Conservation (phyloP, 495 filamentous ascomycete genomes). For the Cenococcum geophilum region DNA sequence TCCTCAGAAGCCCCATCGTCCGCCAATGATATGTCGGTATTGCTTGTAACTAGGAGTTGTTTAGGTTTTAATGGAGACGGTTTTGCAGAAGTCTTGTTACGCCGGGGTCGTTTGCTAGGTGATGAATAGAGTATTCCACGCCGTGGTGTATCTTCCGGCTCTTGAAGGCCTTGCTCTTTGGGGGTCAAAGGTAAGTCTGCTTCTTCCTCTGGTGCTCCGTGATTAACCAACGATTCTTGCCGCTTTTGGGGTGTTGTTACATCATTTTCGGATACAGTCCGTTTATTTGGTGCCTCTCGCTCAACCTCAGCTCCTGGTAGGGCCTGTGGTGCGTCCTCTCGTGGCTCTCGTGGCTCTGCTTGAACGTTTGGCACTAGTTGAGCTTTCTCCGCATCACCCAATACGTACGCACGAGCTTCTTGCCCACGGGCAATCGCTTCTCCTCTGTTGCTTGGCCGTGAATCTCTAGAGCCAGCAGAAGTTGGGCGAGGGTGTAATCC, state of each 20-base stretch:
- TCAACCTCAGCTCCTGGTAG: background rate
- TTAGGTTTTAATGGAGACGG: constrained; percentile 14
- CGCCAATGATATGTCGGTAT: background rate
- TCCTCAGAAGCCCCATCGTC: background rate
- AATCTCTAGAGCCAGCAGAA: constrained; percentile 4
- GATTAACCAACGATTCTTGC: background rate
- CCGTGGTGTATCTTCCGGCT: constrained; percentile 21
- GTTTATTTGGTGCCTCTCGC: background rate
- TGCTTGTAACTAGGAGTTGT: background rate
- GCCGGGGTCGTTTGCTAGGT: constrained; percentile 25
- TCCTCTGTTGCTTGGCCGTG: constrained; percentile 12
- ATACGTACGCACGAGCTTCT: constrained; percentile 14
- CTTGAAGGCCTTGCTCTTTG: background rate
- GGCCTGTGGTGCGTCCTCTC: constrained; percentile 10
- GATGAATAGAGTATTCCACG: constrained; percentile 30
- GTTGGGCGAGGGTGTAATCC: constrained; percentile 17
- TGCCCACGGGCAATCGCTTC: constrained; percentile 16
- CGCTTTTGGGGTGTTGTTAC: constrained; percentile 10
- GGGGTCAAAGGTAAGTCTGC: constrained; percentile 25
- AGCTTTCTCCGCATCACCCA: constrained; percentile 6
- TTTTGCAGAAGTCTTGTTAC: constrained; percentile 14
- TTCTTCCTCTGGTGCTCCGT: constrained; percentile 15
- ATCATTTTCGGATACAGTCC: background rate
- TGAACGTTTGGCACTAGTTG: background rate
- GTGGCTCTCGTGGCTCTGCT: background rate